Evolutionary conservation across 208 protist species (phyloP), one percentile per base, ranked within the genome.

Genomic region (Crithidia mellificae): DNA sequence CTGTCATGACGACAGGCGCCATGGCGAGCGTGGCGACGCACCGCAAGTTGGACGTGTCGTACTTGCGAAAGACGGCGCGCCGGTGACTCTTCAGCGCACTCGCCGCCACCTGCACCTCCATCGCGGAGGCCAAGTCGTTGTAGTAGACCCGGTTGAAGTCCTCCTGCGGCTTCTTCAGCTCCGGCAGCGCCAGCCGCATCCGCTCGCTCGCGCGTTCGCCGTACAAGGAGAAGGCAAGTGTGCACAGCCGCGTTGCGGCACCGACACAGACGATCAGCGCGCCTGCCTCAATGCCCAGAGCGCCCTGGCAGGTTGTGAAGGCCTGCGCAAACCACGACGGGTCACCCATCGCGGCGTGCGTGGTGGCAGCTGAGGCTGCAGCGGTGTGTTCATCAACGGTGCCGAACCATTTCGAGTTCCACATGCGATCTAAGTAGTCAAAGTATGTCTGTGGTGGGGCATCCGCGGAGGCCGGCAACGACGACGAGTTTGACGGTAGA

Each of bases 91-190:
- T 92, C 30, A 93, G 74, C 11, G 68, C 73, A 8, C 74, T 83
- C 3, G 91, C 91, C 2, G 88, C 84, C 2, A 90, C 44, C 72
- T 96, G 88, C 69, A 96, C 87, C 24, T 94, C 84, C 55, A 93
- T 70, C n/a, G 88, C 66, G 14, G 81, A 80, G 19, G 88, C 54
- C 7, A 70, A 58, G 34, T 82, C 77, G 62, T 90, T 81, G 77
- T 91, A 91, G 74, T 92, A 93, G 39, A 94, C 70, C 27, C 73
- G 68, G 25, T 93, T 85, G 69, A 92, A 96, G 15, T 65, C 76
- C 19, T 91, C 85, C 56, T 94, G 88, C 47, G 88, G 77, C 19
- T 41, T 66, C 66, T 83, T 73, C 44, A 96, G 80, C 43, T 88
- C 71, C 15, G 78, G 77, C 52, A 93, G 76, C 15, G 88, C 91